These are phyloP conservation scores for Phellopilus nigrolimitatus DNA, from an alignment of 1,284 basidiomycete genomes.

Conservation along the genomic window DNA sequence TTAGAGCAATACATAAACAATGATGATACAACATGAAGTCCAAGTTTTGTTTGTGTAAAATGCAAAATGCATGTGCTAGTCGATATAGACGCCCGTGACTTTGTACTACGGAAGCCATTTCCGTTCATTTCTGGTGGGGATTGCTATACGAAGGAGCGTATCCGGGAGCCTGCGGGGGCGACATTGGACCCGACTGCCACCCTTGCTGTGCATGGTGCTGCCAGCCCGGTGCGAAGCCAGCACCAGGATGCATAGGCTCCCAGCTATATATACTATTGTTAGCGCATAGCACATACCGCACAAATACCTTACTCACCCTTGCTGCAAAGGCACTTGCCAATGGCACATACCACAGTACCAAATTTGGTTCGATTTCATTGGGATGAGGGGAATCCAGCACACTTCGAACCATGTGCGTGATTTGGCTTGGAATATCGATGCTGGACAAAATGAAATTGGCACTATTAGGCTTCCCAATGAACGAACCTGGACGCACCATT, in stretches of 20 bases:
- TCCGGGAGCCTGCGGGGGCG: conserved; percentile 10
- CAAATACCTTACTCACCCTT: conserved; percentile 32
- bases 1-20: conserved; percentile 4
- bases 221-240: conserved; percentile 17
- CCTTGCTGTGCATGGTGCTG: conserved; percentile 13
- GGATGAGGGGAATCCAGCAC: conserved; percentile 47
- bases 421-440: conserved; percentile 42
- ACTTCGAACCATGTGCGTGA: conserved; percentile 49
- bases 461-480: neutral
- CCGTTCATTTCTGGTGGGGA: conserved; percentile 9
- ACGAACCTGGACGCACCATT: conserved; percentile 7
- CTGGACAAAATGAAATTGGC: conserved; percentile 26
- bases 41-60: neutral
- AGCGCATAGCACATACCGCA: conserved; percentile 11
- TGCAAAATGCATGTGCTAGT: neutral
- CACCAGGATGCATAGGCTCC: conserved; percentile 35
- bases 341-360: conserved; percentile 52
- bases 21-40: neutral
- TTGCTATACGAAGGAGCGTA: conserved; percentile 15
- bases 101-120: neutral
- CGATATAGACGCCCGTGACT: neutral
- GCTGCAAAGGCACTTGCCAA: conserved; percentile 41
- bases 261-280: conserved; percentile 31
- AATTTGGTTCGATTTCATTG: conserved; percentile 39
- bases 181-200: conserved; percentile 1